Evolutionary conservation across 495 filamentous ascomycete genomes (phyloP), one percentile per base, ranked within the genome.

Genomic region (Aspergillus cavernicola): DNA sequence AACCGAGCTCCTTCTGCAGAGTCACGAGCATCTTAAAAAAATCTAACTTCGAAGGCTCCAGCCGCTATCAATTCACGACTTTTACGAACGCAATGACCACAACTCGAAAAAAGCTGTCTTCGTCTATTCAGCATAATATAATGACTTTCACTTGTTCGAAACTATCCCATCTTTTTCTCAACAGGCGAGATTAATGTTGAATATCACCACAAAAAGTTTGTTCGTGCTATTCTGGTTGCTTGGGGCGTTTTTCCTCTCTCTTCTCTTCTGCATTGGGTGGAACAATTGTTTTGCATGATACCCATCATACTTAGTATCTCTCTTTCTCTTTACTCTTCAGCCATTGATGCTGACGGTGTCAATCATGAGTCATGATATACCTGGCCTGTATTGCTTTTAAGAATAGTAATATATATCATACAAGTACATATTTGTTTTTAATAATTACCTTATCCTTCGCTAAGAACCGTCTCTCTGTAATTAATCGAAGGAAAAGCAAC

Each of bases 271-370:
- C 42, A 51, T 53, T 40, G 57, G 57, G 46, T 45, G 36, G 47
- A 37, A 16, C n/a, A 45, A 39, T 53, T 41, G 32, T 42, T 39
- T 46, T 53, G 53, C 50, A 53, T 56, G 58, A 60, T 60, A 61
- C 58, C 58, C 58, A 60, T 56, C 44, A 50, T 31, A 42, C 31
- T 47, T 19, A 40, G 3, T 20, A 15, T 18, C 23, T 41, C 39
- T 26, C 26, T 47, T 48, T 51, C 19, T 48, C 29, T 52, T 28
- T 18, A 7, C 33, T 47, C 18, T 28, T 5, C 13, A n/a, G 16
- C 20, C 40, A 20, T 11, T 41, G 11, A 24, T 24, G 31, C 26
- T 52, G 26, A 49, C 18, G n/a, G n/a, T n/a, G n/a, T n/a, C n/a
- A 35, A 39, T 39, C 26, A 51, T 36, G 24, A 39, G 36, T 35